These are phyloP conservation scores for Colletotrichum higginsianum DNA, from an alignment of 2,329 filamentous ascomycete genomes.

Conservation along the genomic window DNA sequence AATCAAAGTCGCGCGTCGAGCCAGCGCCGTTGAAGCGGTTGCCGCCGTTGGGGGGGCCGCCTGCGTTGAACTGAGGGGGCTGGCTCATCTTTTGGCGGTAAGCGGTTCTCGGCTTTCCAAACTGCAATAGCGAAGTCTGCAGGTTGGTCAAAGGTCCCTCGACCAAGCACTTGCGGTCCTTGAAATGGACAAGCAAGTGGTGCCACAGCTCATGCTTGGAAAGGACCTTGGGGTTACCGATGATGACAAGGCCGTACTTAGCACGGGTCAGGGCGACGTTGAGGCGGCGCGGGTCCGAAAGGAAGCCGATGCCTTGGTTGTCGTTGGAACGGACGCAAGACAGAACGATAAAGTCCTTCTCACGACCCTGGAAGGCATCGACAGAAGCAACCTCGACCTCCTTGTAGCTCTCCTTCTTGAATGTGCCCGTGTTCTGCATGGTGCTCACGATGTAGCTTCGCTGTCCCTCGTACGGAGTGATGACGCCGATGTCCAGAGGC, in stretches of 20 bases:
- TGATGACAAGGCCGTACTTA: constrained; percentile 95
- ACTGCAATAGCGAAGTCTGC: constrained; percentile 95
- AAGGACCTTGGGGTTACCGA: constrained; percentile 97
- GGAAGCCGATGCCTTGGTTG: constrained; percentile 98
- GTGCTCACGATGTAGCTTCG: constrained; percentile 98
- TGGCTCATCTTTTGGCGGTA: constrained; percentile 87
- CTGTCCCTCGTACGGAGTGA: constrained; percentile 98
- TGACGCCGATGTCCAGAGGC: constrained; percentile 93
- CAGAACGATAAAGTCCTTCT: constrained; percentile 98
- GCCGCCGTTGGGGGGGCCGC: constrained; percentile 50
- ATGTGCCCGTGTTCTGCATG: constrained; percentile 98
- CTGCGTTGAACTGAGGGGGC: constrained; percentile 78
- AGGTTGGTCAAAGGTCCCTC: constrained; percentile 96
- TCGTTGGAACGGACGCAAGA: constrained; percentile 99
- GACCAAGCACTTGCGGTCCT: constrained; percentile 95
- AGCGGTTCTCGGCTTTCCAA: constrained; percentile 91
- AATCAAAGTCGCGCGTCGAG: constrained; percentile 73
- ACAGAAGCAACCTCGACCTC: constrained; percentile 98
- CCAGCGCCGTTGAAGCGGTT: constrained; percentile 47
- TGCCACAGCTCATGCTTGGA: constrained; percentile 99
- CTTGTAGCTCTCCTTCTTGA: constrained; percentile 99
- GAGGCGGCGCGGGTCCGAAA: constrained; percentile 96
- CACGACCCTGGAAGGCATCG: constrained; percentile 97
- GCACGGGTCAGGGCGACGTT: constrained; percentile 98
- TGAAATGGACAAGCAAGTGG: constrained; percentile 94